These are phyloP conservation scores for Euryodendron excelsum DNA, from an alignment of 148 eudicot genomes.

Conservation along the genomic window DNA sequence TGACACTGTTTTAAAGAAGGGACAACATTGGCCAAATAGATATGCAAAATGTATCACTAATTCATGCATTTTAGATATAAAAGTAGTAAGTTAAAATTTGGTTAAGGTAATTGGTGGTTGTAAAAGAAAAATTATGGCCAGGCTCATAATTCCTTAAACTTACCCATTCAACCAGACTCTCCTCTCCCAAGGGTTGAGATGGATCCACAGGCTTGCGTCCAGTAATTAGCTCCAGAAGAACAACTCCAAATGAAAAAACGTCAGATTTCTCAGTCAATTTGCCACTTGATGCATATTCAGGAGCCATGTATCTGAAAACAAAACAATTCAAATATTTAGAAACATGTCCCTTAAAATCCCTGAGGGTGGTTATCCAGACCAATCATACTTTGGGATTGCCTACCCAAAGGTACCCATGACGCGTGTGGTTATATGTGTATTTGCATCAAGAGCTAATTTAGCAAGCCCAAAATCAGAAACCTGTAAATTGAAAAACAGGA, in stretches of 20 bases:
- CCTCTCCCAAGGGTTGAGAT: conserved; percentile 74
- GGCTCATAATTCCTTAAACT: conserved; percentile 19
- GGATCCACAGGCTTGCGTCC: conserved; percentile 85
- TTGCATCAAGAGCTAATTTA: conserved; percentile 60
- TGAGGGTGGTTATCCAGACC: neutral
- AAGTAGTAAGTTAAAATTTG: neutral
- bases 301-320: conserved; percentile 83
- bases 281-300: conserved; percentile 91
- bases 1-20: neutral
- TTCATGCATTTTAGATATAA: conserved; percentile 8
- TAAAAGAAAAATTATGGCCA: neutral
- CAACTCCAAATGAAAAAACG: conserved; percentile 87
- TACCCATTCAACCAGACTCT: conserved; percentile 95
- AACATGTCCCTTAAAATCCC: neutral
- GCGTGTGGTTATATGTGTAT: conserved; percentile 86
- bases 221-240: conserved; percentile 89
- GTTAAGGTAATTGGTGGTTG: neutral
- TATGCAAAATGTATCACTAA: neutral
- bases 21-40: neutral
- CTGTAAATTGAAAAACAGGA: conserved; percentile 31
- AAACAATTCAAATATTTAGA: conserved; percentile 6
- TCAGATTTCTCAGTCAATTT: conserved; percentile 96
- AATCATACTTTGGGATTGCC: conserved; percentile 5
- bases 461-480: conserved; percentile 99
- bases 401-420: conserved; percentile 99